A percentile compares a stretch with the other conserved stretches of the same genome.
phyloP scores from a whole-genome alignment of 768 basidiomycete genomes.

The Plicaturopsis crispa region DNA sequence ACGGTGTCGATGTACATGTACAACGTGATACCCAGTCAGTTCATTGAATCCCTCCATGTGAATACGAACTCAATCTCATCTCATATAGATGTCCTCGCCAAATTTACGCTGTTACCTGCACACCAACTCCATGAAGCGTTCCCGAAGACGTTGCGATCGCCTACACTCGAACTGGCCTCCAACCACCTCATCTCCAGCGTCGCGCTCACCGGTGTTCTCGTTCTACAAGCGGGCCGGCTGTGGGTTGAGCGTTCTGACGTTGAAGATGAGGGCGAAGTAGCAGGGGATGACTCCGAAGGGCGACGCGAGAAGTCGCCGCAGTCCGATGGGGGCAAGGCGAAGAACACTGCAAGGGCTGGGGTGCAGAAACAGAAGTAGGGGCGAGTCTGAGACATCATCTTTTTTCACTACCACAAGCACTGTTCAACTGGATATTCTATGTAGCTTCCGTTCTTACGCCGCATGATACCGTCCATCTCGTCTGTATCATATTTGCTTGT shows the following conservation, averaged over 20 bases:
- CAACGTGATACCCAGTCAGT: slow-evolving; percentile 76
- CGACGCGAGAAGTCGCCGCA: slow-evolving; percentile 14
- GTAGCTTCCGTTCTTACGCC: slow-evolving; percentile 6
- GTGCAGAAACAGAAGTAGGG: too few relatives aligned
- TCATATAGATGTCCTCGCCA: slow-evolving; percentile 43
- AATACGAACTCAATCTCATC: slow-evolving; percentile 7
- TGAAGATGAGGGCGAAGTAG: slow-evolving; percentile 39
- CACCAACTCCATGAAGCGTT: slow-evolving; percentile 48
- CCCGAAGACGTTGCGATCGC: slow-evolving; percentile 51
- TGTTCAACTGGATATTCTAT: too few relatives aligned
- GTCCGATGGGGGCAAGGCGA: not conserved
- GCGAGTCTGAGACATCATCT: too few relatives aligned
- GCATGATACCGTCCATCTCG: slow-evolving; percentile 7
- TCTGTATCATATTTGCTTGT: slow-evolving; percentile 12
- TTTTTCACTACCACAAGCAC: too few relatives aligned
- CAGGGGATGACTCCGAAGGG: slow-evolving; percentile 11
- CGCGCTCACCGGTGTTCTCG: slow-evolving; percentile 79
- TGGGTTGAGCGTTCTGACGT: slow-evolving; percentile 76
- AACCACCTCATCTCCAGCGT: slow-evolving; percentile 83
- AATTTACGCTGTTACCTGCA: slow-evolving; percentile 53
- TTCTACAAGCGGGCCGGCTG: slow-evolving; percentile 76
- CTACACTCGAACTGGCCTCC: slow-evolving; percentile 75
- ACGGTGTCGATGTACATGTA: slow-evolving; percentile 67
- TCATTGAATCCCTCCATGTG: slow-evolving; percentile 1
- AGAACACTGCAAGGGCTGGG: not conserved